Evolutionary conservation across 148 eudicot genomes (phyloP).

Genomic region (Euryodendron excelsum): DNA sequence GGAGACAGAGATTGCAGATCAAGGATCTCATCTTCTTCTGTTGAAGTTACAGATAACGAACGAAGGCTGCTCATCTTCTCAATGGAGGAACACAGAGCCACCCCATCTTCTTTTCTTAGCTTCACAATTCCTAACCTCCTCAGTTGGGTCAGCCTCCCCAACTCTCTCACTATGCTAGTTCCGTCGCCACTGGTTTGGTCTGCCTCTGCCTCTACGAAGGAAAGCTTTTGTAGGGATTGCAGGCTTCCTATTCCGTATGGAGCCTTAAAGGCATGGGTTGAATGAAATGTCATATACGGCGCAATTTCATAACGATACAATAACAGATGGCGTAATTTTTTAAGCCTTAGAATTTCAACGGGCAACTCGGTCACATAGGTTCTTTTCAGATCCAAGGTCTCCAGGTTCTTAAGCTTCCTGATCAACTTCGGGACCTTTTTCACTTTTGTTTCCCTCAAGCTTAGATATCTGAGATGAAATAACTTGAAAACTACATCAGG

Average conservation of each 20-base stretch:
- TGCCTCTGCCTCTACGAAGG: neutral
- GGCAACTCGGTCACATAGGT: too few relatives aligned
- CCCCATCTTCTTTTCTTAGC: neutral
- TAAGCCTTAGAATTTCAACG: too few relatives aligned
- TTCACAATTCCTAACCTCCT: neutral
- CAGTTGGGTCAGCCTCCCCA: neutral
- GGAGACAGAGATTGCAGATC: neutral
- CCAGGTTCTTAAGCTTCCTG: too few relatives aligned
- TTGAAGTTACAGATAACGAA: neutral
- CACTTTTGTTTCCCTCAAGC: too few relatives aligned
- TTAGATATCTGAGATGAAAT: too few relatives aligned
- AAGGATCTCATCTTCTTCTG: neutral
- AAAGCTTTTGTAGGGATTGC: neutral
- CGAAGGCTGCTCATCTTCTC: neutral
- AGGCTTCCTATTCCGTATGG: neutral
- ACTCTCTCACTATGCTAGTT: neutral
- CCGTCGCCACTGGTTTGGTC: neutral
- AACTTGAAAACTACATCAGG: too few relatives aligned
- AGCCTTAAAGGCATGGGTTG: too few relatives aligned
- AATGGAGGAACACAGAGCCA: conserved; percentile 1
- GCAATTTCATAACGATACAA: too few relatives aligned
- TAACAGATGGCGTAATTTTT: too few relatives aligned
- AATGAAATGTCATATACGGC: too few relatives aligned
- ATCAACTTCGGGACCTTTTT: too few relatives aligned
- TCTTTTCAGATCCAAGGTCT: too few relatives aligned